A percentile compares a stretch with the other conserved stretches of the same genome.
These are phyloP conservation scores for Globisporangium cederbergense DNA, from an alignment of 352 stramenopile species.

Conservation along the genomic window DNA sequence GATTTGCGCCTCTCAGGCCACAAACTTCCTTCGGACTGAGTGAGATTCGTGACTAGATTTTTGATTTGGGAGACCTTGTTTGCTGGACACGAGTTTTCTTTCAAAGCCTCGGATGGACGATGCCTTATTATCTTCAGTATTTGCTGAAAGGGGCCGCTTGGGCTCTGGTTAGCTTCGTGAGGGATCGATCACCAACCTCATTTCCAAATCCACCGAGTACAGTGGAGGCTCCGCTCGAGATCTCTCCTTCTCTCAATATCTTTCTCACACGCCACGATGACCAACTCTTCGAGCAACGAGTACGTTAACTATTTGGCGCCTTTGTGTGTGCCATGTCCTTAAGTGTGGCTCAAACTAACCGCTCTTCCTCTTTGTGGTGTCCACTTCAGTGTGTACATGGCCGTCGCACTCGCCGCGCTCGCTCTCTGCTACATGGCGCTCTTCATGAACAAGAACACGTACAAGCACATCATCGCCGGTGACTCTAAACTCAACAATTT, in stretches of 20 bases:
- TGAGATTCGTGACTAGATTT: too few species aligned
- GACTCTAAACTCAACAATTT: conserved; percentile 14
- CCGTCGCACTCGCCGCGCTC: neutral
- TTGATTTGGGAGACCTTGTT: too few species aligned
- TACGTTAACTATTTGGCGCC: neutral
- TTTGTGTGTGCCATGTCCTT: neutral
- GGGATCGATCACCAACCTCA: neutral
- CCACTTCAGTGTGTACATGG: neutral
- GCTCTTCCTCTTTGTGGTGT: neutral
- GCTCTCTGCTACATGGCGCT: conserved; percentile 6
- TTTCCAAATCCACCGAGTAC: neutral
- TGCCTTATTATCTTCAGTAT: too few species aligned
- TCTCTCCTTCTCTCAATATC: neutral
- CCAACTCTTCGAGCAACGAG: conserved; percentile 3
- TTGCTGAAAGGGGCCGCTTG: too few species aligned
- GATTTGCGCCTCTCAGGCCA: too few species aligned
- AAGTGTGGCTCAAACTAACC: neutral
- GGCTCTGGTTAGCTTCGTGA: too few species aligned
- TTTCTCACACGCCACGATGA: neutral
- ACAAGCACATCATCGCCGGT: conserved; percentile 12
- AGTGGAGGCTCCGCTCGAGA: too few species aligned
- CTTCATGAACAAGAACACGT: neutral
- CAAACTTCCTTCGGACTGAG: too few species aligned
- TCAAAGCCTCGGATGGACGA: too few species aligned
- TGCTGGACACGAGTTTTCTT: too few species aligned